Base-by-base conservation (phyloP, 1,139 yeast species). In the Pneumocystis wakefieldiae region DNA sequence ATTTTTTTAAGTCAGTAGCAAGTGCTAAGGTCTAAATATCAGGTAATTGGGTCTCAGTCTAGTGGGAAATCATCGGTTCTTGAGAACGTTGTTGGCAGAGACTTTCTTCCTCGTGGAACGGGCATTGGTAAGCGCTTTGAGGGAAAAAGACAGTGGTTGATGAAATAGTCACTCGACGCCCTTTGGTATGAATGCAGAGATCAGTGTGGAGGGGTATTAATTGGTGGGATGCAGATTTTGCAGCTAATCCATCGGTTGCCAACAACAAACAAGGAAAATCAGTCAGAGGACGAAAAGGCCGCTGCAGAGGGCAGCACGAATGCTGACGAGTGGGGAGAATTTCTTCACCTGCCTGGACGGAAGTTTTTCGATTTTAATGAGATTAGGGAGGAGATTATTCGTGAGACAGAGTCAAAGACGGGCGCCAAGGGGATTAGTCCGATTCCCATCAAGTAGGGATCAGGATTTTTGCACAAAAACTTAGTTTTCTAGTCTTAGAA, bases 291-390 rank as follows among this genome's bases (percentile, higher is more conserved):
- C 35, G 69, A 67, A 37, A 32, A 32, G 6, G 35, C 29, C 4
- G 64, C 29, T 28, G 64, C 62, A 14, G 65, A 63, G 6, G 69
- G 69, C n/a, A 14, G 69, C 66, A 42, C 69, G 70, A 59, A 88
- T 73, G 87, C 88, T 74, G 94, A 88, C 68, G 98, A 92, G 77
- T 92, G 97, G 97, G 98, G 98, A 68, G 98, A 92, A 75, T 92
- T 92, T 74, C 81, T 92, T 69, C 98, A 92, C 74, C 75, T 91
- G 65, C 97, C 97, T 61, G 87, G 86, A 67, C 88, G 87, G 77
- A 87, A 87, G 74, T 86, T 89, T 75, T 86, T 78, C 77, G 87
- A 91, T 73, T 92, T 92, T 74, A 92, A 89, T 73, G 95, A 90
- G 67, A 91, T 92, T 71, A 83, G 97, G 74, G 78, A 82, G 66